Evolutionary conservation across 257 asterid genomes (phyloP).

Genomic region (Solanum virginianum): DNA sequence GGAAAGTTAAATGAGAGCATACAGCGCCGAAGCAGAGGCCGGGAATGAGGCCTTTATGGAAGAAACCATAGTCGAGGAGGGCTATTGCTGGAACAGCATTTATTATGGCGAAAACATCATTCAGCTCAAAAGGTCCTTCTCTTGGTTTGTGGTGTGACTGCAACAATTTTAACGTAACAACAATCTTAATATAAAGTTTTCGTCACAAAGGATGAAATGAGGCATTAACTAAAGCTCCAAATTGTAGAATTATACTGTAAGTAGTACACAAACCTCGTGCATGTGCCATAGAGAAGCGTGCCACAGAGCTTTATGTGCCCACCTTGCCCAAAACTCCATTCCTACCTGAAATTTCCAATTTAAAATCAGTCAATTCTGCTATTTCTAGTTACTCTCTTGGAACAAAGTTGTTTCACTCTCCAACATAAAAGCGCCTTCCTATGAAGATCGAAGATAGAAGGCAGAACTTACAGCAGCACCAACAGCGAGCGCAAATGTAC

Average conservation of each 20-base stretch:
- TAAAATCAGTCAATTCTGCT: neutral
- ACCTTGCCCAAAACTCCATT: constrained; percentile 99
- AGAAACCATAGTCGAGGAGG: constrained; percentile 77
- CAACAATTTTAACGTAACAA: neutral
- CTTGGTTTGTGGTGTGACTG: constrained; percentile 98
- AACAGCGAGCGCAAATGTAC: constrained; percentile 89
- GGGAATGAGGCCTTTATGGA: constrained; percentile 79
- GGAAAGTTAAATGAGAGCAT: constrained; percentile 6
- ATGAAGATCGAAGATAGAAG: neutral
- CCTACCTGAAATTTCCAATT: constrained; percentile 49
- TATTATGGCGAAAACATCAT: constrained; percentile 81
- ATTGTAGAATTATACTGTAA: neutral
- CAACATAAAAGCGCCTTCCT: too few relatives aligned
- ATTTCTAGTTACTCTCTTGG: neutral
- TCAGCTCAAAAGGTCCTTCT: constrained; percentile 93
- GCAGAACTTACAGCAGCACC: constrained; percentile 83
- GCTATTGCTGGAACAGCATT: constrained; percentile 96
- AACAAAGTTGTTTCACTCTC: too few relatives aligned
- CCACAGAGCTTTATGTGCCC: constrained; percentile 98
- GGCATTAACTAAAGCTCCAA: neutral
- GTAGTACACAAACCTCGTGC: constrained; percentile 59
- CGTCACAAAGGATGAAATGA: neutral
- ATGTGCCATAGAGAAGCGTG: constrained; percentile 98
- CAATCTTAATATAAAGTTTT: neutral
- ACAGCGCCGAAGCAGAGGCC: constrained; percentile 99